Percentiles rank a stretch among this genome's conserved stretches.
Conservation (phyloP, 345 rosid genomes). For the Excoecaria agallocha region DNA sequence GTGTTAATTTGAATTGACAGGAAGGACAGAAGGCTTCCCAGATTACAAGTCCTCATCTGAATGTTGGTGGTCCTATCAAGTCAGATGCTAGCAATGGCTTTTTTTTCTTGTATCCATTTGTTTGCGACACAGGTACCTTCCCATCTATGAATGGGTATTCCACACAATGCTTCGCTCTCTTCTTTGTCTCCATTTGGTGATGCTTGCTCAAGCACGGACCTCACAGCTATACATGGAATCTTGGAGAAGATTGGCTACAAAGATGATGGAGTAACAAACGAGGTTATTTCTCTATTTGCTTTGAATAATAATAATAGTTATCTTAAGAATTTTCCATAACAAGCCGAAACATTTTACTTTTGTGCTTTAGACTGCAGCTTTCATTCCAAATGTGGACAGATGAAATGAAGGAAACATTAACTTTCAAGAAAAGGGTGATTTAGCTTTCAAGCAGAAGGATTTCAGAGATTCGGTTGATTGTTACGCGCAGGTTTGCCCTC, state of each 20-base stretch:
- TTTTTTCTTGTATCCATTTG: neutral
- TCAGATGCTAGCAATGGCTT: slow-evolving; percentile 93
- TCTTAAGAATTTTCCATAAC: neutral
- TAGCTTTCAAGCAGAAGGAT: slow-evolving; percentile 76
- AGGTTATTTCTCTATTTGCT: slow-evolving; percentile 47
- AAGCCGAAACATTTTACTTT: slow-evolving; percentile 1
- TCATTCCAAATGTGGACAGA: slow-evolving; percentile 99
- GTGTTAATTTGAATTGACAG: slow-evolving; percentile 45
- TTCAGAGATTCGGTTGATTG: slow-evolving; percentile 60
- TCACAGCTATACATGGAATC: slow-evolving; percentile 77
- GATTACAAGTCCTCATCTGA: slow-evolving; percentile 84
- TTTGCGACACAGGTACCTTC: slow-evolving; percentile 66
- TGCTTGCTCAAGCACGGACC: slow-evolving; percentile 84
- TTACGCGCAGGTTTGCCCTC: slow-evolving; percentile 64
- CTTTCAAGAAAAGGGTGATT: slow-evolving; percentile 88
- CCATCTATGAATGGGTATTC: slow-evolving; percentile 77
- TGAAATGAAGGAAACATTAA: slow-evolving; percentile 87
- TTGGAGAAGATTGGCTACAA: slow-evolving; percentile 70
- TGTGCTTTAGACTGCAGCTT: slow-evolving; percentile 47
- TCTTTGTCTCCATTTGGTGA: slow-evolving; percentile 83
- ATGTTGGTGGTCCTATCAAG: slow-evolving; percentile 80
- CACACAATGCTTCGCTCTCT: slow-evolving; percentile 49
- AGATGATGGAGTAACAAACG: slow-evolving; percentile 84
- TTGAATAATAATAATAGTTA: neutral
- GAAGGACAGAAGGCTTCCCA: slow-evolving; percentile 92